Conservation (phyloP, 352 stramenopile species). For the Pythium plurisporium region DNA sequence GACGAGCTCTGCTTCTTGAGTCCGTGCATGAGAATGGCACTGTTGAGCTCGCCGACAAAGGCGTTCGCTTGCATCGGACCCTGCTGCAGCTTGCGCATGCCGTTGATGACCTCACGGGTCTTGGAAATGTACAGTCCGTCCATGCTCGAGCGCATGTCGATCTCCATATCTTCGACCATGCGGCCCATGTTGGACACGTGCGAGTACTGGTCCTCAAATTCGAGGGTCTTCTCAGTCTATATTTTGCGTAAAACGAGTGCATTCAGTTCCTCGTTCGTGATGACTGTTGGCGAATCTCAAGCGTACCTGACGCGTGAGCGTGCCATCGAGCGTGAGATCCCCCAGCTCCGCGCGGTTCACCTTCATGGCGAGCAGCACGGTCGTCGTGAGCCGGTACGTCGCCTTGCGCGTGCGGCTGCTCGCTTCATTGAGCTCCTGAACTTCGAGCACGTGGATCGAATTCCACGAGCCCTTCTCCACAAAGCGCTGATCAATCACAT, state of each 20-base stretch:
- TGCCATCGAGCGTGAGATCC: conserved; percentile 87
- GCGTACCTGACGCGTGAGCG: conserved; percentile 74
- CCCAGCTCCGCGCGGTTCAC: conserved; percentile 78
- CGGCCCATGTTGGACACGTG: conserved; percentile 94
- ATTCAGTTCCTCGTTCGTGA: too few relatives aligned
- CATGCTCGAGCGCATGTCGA: conserved; percentile 90
- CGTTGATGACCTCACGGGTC: conserved; percentile 92
- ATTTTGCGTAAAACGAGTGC: too few relatives aligned
- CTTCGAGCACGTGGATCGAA: conserved; percentile 94
- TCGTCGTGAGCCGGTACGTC: conserved; percentile 92
- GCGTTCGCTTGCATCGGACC: conserved; percentile 45
- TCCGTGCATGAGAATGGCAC: conserved; percentile 70
- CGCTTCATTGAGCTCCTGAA: conserved; percentile 45
- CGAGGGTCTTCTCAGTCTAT: conserved; percentile 59
- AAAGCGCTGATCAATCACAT: conserved; percentile 76
- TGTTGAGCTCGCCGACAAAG: conserved; percentile 72
- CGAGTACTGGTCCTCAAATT: conserved; percentile 68
- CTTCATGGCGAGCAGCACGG: conserved; percentile 89
- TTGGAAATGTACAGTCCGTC: conserved; percentile 95
- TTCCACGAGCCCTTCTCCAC: conserved; percentile 90
- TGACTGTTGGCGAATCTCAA: too few relatives aligned
- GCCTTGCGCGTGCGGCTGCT: conserved; percentile 45
- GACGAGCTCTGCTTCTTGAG: conserved; percentile 38
- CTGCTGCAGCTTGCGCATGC: conserved; percentile 85
- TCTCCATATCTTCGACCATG: conserved; percentile 96